A percentile compares a stretch with the other conserved stretches of the same genome.
Evolutionary conservation across 208 protist species (phyloP).

Genomic region (Crithidia brevicula): DNA sequence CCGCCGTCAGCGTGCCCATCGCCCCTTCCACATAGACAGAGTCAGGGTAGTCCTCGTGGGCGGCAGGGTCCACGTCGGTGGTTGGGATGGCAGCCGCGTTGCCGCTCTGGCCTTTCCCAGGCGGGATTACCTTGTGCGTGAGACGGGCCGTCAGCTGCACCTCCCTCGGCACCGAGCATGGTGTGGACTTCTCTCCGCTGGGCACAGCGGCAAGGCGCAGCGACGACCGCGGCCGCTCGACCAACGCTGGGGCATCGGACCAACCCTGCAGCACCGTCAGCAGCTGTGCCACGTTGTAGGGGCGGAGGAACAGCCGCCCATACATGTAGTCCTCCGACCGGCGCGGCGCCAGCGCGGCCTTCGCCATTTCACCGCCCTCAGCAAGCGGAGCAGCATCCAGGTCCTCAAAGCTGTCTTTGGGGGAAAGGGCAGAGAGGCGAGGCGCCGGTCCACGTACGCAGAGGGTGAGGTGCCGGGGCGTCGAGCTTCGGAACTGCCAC

Average conservation of each 20-base stretch:
- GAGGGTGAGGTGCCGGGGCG: conserved; percentile 62
- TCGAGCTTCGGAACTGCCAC: conserved; percentile 69
- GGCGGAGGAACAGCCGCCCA: conserved; percentile 84
- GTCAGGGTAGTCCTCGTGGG: conserved; percentile 25
- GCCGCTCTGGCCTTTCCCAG: background rate
- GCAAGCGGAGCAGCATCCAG: background rate
- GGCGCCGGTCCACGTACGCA: conserved; percentile 35
- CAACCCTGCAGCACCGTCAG: conserved; percentile 79
- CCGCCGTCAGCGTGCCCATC: conserved; percentile 43
- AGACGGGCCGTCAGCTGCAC: conserved; percentile 19
- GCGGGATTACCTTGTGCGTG: conserved; percentile 10
- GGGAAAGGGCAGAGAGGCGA: background rate
- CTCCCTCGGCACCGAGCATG: background rate
- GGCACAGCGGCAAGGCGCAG: conserved; percentile 37
- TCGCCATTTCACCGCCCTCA: background rate
- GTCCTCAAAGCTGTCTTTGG: conserved; percentile 12
- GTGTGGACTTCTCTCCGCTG: background rate
- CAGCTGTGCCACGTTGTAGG: conserved; percentile 87
- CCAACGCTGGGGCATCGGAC: conserved; percentile 26
- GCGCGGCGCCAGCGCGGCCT: background rate
- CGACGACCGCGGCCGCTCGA: conserved; percentile 56
- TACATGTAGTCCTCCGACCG: conserved; percentile 59
- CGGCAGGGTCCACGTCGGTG: conserved; percentile 14
- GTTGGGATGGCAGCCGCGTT: background rate
- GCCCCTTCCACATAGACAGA: conserved; percentile 64